Evolutionary conservation across 495 filamentous ascomycete genomes (phyloP), one percentile per base, ranked within the genome.

Genomic region (Aspergillus avenaceus): DNA sequence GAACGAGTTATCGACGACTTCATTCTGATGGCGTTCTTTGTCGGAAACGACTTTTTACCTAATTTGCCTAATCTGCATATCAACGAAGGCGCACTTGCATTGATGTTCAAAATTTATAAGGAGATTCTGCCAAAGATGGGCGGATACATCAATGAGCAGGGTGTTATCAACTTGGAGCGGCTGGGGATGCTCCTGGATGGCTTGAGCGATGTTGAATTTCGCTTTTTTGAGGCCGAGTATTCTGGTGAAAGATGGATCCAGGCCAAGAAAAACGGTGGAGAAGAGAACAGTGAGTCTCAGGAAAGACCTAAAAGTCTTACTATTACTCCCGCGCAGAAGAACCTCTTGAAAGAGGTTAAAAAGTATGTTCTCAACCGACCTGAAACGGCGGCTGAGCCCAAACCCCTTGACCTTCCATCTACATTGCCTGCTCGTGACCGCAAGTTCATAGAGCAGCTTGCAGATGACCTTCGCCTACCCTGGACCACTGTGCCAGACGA

Each of bases 1-100:
- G 95, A 99, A 67, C 83, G 86, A 52, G 82, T 97, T 55, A 97
- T 99, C 68, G 95, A 99, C 59, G 93, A 99, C 74, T 97, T 99
- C 69, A 97, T 99, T 62, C 80, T 99, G 34, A 95, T 99, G 88
- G 91, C 90, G 25, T 99, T 99, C 74, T 99, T 99, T 63, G 90
- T 99, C 63, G 95, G 95, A 64, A 99, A 99, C 66, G 95, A 99
- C 71, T 99, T 99, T 70, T 79, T 99, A 60, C 95, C 95, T 4
- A 96, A 97, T 70, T 74, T 99, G 44, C 95, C 95, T 2, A 88
- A 95, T 54, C 72, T 99, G 52, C 95, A 97, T 70, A 99, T 99
- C 70, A 99, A 99, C 69, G 95, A 97, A 65, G 95, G 95, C 27
- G 95, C 95, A 9, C 72, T 97, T 61, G 86, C 91, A 16, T 81